Evolutionary conservation across 2,329 filamentous ascomycete species (phyloP), one percentile per base, ranked within the genome.

Genomic region (Ophiostoma ips): DNA sequence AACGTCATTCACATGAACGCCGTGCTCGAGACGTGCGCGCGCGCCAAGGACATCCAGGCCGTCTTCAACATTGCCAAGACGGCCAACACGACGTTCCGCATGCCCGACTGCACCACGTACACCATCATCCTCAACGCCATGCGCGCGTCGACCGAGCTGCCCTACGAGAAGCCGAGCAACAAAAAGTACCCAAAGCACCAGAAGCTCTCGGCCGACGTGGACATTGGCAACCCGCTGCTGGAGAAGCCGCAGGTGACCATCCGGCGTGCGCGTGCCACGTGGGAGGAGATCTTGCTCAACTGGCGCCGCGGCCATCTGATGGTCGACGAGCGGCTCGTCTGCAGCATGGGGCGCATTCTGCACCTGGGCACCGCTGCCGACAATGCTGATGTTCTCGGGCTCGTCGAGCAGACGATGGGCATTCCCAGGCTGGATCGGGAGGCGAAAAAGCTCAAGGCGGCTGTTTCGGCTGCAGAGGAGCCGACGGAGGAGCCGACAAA

Each of bases 1-100:
- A 85, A 81, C 57, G 83, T 82, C 34, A 84, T 87, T 51, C 92
- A 96, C 61, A 79, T 86, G 55, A 98, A 98, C 62, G 86, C 89
- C 10, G 78, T 88, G n/a, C 69, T 98, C 41, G 79, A 81, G 52
- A 84, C 92, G 9, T 96, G 89, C 62, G 76, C 82, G 45, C 74
- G 78, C 51, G 82, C 84, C 4, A 64, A 72, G 12, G 83, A 95
- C 61, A 72, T 94, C 63, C 87, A 95, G 57, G 77, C 81, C 15
- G 68, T 96, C 57, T 94, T 92, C 72, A 75, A 76, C 50, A 74
- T 95, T 55, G 77, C 82, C 40, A 74, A 78, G n/a, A 79, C 81
- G 31, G 73, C 90, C 51, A 83, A 88, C 15, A 74, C 81, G 13
- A 67, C 79, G 0, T 62, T 73, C 0, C 75, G 77, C 31, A 69